Conservation (phyloP, 768 basidiomycete genomes). For the Amanita fuliginea region DNA sequence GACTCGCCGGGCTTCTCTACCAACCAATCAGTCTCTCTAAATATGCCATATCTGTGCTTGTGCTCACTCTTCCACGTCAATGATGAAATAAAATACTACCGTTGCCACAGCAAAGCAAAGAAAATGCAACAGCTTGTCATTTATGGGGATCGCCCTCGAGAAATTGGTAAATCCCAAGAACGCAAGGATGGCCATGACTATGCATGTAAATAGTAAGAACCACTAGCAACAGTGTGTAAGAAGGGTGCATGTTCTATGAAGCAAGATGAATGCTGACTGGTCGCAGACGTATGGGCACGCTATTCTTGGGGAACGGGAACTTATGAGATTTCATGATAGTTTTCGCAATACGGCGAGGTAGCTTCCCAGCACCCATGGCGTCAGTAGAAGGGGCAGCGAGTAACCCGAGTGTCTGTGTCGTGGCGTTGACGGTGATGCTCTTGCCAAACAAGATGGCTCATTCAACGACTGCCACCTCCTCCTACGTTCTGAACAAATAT, state of each 20-base stretch:
- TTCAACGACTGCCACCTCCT: constrained; percentile 49
- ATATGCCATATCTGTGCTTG: too few relatives aligned
- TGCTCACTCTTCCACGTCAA: constrained; percentile 80
- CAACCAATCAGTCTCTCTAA: constrained; percentile 2
- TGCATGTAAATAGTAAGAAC: constrained; percentile 64
- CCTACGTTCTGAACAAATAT: constrained; percentile 51
- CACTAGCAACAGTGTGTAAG: constrained; percentile 34
- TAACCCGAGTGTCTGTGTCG: constrained; percentile 23
- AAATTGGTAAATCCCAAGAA: constrained; percentile 73
- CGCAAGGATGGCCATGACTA: constrained; percentile 61
- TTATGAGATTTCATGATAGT: constrained; percentile 64
- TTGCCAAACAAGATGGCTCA: constrained; percentile 23
- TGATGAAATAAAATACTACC: constrained; percentile 75
- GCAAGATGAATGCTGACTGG: constrained; percentile 33
- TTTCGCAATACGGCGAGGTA: constrained; percentile 35
- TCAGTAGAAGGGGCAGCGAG: constrained; percentile 6
- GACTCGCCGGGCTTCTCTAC: constrained; percentile 64
- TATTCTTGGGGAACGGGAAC: constrained; percentile 44
- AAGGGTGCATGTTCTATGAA: not conserved
- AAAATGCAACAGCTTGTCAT: constrained; percentile 76
- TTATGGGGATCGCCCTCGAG: constrained; percentile 51
- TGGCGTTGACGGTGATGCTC: not conserved
- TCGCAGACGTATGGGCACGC: constrained; percentile 61
- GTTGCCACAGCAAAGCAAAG: constrained; percentile 68
- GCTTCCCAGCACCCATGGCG: constrained; percentile 20